Evolutionary conservation across 306 rosid genomes (phyloP), one percentile per base, ranked within the genome.

Genomic region (Macrotyloma uniflorum): DNA sequence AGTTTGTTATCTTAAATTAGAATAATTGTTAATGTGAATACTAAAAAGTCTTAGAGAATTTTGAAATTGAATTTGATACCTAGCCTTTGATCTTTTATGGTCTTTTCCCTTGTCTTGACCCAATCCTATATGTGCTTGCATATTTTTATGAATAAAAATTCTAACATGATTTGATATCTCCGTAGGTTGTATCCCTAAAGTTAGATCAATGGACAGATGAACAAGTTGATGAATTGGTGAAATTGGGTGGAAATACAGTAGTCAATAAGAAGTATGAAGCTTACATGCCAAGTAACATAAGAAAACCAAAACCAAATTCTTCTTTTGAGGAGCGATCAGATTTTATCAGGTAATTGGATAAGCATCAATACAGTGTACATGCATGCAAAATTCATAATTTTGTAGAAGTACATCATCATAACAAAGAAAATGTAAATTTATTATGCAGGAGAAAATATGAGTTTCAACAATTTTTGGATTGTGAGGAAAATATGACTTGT

Each of bases 161-260:
- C 26, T 68, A 65, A 82, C 57, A 32, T 75, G 57, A 68, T 74
- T 50, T 55, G 59, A 61, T 59, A 58, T 40, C 57, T 61, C 80
- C 78, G 6, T 81, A 95, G 99, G 97, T 96, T 88, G 83, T 96
- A 67, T 93, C 99, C 13, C 85, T 89, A 87, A 96, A 90, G 79
- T 91, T 96, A 61, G 99, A 96, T 84, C 86, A 93, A 4, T 96
- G 99, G 99, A 87, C 91, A 40, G 89, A 91, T 59, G 97, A 93
- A 79, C 84, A 91, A 87, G 97, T 96, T 59, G 89, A 90, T n/a
- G 75, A 36, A 51, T 81, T 96, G 80, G 90, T 79, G 46, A 88
- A 68, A 32, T 35, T 86, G 75, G 99, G 99, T 53, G 99, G 99
- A 83, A 96, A 96, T 85, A 79, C 78, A 28, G 79, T 74, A 3